Percentiles rank a stretch among this genome's conserved stretches.
phyloP scores from a whole-genome alignment of 1,284 basidiomycete genomes.

The Salmacisia buchloeana region DNA sequence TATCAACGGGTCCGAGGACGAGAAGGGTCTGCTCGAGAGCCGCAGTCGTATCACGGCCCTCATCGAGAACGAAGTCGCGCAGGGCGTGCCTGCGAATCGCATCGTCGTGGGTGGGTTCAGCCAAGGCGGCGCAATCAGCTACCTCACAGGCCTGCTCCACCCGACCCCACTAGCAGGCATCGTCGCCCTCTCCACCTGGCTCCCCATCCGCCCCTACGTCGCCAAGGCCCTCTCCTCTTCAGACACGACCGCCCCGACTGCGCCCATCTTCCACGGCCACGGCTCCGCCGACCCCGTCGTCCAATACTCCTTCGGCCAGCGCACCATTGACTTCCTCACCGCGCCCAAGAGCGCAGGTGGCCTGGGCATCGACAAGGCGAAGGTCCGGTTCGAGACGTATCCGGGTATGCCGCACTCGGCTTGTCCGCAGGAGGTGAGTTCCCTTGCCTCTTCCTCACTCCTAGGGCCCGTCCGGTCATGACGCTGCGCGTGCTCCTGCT shows the following conservation, averaged over 20 bases:
- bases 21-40: constrained; percentile 40
- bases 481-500: no score
- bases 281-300: constrained; percentile 45
- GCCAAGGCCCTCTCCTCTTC: not conserved
- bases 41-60: constrained; percentile 34
- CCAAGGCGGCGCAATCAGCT: constrained; percentile 42
- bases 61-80: constrained; percentile 38
- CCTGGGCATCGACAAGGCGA: constrained; percentile 24
- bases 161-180: constrained; percentile 34
- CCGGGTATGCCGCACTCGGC: constrained; percentile 45
- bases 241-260: constrained; percentile 10
- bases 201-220: constrained; percentile 43
- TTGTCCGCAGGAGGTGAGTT: constrained; percentile 36
- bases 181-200: constrained; percentile 42
- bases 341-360: constrained; percentile 13
- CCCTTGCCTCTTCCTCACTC: not conserved
- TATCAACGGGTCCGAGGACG: constrained; percentile 41
- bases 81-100: constrained; percentile 33
- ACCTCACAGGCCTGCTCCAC: constrained; percentile 33
- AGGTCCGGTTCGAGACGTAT: constrained; percentile 37
- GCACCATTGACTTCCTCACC: constrained; percentile 27
- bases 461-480: not conserved
- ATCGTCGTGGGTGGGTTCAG: constrained; percentile 31
- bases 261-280: constrained; percentile 45
- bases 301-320: constrained; percentile 32